Conservation (phyloP, 2,329 filamentous ascomycete genomes). For the Venturia asperata region DNA sequence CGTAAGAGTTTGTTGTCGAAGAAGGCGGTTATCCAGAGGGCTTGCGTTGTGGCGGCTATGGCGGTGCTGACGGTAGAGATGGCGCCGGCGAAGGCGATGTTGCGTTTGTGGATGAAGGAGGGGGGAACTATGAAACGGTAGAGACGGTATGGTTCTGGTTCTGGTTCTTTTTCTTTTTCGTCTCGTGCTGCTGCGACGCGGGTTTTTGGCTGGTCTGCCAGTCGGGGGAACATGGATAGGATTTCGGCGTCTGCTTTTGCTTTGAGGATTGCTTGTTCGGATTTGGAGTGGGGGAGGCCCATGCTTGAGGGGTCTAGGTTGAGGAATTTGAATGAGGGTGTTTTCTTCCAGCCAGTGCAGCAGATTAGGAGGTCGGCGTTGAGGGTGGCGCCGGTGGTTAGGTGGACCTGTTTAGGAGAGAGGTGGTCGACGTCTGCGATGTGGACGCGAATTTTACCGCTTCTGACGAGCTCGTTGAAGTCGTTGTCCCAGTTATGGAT, state of each 20-base stretch:
- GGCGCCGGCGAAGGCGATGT: conserved; percentile 38
- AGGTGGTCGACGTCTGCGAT: conserved; percentile 49
- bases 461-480: conserved; percentile 50
- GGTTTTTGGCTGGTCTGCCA: conserved; percentile 43
- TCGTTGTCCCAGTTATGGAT: conserved; percentile 53
- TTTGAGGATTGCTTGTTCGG: conserved; percentile 24
- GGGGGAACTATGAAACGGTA: conserved; percentile 41
- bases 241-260: conserved; percentile 45
- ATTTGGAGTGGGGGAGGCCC: conserved; percentile 24
- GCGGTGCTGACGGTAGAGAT: conserved; percentile 33
- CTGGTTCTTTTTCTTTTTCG: not conserved
- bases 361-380: conserved; percentile 47
- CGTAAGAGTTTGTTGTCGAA: conserved; percentile 46
- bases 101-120: conserved; percentile 27
- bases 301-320: conserved; percentile 21
- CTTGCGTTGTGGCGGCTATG: conserved; percentile 35
- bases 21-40: conserved; percentile 52
- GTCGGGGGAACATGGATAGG: conserved; percentile 45
- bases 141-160: conserved; percentile 29
- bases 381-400: conserved; percentile 41
- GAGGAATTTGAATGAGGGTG: conserved; percentile 45
- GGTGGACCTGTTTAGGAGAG: conserved; percentile 39
- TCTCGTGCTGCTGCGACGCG: not conserved
- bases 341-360: conserved; percentile 51
- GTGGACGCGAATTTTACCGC: conserved; percentile 49